A percentile compares a stretch with the other conserved stretches of the same genome.
These are phyloP conservation scores for Pseudotsuga menziesii DNA, from an alignment of 75 land plant genomes.

Conservation along the genomic window DNA sequence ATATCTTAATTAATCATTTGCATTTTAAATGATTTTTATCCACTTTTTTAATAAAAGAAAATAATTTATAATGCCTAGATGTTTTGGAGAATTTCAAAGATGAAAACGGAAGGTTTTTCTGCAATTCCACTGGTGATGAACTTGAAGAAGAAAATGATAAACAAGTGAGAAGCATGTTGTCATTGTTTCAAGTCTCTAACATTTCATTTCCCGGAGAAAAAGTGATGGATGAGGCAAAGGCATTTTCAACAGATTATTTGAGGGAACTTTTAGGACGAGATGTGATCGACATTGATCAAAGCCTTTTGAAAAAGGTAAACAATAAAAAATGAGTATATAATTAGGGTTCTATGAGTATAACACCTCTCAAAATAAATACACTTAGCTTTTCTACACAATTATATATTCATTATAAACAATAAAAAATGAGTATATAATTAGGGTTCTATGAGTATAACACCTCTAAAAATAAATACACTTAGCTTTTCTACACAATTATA, in stretches of 20 bases:
- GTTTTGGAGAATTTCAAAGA: slow-evolving; percentile 10
- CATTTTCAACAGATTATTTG: slow-evolving; percentile 11
- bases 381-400: not conserved
- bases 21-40: too few species aligned
- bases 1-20: too few species aligned
- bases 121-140: not conserved
- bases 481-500: too few species aligned
- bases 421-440: not conserved
- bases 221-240: slow-evolving; percentile 14
- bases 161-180: slow-evolving; percentile 1
- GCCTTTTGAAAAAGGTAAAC: too few species aligned
- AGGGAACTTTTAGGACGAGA: not conserved
- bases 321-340: not conserved
- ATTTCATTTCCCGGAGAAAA: slow-evolving; percentile 18
- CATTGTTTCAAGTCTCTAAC: not conserved
- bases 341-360: too few species aligned
- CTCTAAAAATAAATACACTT: not conserved
- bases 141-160: not conserved
- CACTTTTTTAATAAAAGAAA: too few species aligned
- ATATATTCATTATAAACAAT: too few species aligned
- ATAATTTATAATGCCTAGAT: too few species aligned
- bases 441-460: too few species aligned
- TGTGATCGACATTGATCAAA: too few species aligned
- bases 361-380: not conserved
- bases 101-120: slow-evolving; percentile 6